phyloP scores from a whole-genome alignment of 768 basidiomycete species.

The Kwoniella bestiolae region DNA sequence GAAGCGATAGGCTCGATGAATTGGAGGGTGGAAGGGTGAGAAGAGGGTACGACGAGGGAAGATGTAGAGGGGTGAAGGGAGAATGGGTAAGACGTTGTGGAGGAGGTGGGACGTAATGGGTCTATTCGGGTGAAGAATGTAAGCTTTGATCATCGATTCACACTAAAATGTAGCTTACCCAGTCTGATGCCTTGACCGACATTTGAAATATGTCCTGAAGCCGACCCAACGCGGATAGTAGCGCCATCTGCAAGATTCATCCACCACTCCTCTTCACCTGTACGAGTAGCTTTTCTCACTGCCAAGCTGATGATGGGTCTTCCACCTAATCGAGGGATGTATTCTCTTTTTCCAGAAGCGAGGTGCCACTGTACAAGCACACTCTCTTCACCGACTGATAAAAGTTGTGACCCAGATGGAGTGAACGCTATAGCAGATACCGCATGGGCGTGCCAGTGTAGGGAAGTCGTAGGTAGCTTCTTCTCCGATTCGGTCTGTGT shows the following conservation, averaged over 20 bases:
- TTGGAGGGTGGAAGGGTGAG: slow-evolving; percentile 94
- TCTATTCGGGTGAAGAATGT: slow-evolving; percentile 60
- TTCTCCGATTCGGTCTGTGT: slow-evolving; percentile 58
- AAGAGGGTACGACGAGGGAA: slow-evolving; percentile 84
- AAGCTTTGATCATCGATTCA: slow-evolving; percentile 65
- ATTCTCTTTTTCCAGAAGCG: slow-evolving; percentile 84
- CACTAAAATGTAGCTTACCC: slow-evolving; percentile 65
- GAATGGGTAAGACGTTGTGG: slow-evolving; percentile 64
- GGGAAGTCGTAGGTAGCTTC: slow-evolving; percentile 76
- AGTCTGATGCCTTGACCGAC: slow-evolving; percentile 64
- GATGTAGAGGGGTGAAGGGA: slow-evolving; percentile 74
- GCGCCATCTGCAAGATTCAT: slow-evolving; percentile 81
- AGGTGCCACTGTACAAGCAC: slow-evolving; percentile 98
- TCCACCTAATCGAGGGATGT: slow-evolving; percentile 87
- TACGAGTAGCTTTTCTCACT: slow-evolving; percentile 59
- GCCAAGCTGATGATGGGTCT: slow-evolving; percentile 70
- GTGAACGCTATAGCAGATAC: slow-evolving; percentile 86
- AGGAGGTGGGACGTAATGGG: slow-evolving; percentile 65
- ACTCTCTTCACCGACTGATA: slow-evolving; percentile 93
- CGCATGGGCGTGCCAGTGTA: slow-evolving; percentile 98
- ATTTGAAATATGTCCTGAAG: slow-evolving; percentile 68
- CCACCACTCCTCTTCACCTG: slow-evolving; percentile 80
- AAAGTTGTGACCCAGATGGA: slow-evolving; percentile 83
- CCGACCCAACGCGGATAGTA: slow-evolving; percentile 73
- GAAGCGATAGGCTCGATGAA: slow-evolving; percentile 77